Conservation (phyloP, 805 yeast genomes). For the Scheffersomyces stipitis region DNA sequence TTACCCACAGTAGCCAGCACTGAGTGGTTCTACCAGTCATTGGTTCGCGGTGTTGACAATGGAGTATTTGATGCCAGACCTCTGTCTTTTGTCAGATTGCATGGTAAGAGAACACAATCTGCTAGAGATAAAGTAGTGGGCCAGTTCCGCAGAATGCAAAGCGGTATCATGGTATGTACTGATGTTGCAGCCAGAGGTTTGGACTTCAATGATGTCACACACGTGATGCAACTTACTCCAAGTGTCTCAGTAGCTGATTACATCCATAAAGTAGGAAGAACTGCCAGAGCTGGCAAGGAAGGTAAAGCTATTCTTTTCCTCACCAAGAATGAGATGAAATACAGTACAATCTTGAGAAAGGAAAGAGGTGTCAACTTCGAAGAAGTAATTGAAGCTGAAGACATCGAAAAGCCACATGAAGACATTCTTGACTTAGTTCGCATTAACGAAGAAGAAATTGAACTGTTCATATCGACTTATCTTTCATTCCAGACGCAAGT, state of each 20-base stretch:
- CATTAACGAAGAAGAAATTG: slow-evolving; percentile 19
- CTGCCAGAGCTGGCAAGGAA: slow-evolving; percentile 85
- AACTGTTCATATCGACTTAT: slow-evolving; percentile 23
- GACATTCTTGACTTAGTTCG: slow-evolving; percentile 15
- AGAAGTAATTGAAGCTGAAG: slow-evolving; percentile 39
- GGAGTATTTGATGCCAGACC: slow-evolving; percentile 16
- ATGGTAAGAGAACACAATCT: slow-evolving; percentile 73
- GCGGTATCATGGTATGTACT: slow-evolving; percentile 73
- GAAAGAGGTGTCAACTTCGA: slow-evolving; percentile 56
- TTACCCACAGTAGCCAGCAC: slow-evolving; percentile 75
- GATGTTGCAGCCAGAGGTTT: slow-evolving; percentile 97
- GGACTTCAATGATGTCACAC: slow-evolving; percentile 87
- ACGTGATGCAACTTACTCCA: slow-evolving; percentile 82
- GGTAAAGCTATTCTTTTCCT: slow-evolving; percentile 71
- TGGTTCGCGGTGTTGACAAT: slow-evolving; percentile 9
- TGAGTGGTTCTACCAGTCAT: slow-evolving; percentile 47
- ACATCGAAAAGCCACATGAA: slow-evolving; percentile 31
- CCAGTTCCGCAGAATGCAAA: slow-evolving; percentile 46
- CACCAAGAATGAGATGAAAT: slow-evolving; percentile 57
- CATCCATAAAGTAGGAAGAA: slow-evolving; percentile 92
- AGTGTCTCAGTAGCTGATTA: slow-evolving; percentile 75
- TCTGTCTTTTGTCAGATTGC: slow-evolving; percentile 42
- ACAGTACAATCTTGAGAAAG: slow-evolving; percentile 46
- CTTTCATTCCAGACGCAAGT: slow-evolving; percentile 30
- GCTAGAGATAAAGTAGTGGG: slow-evolving; percentile 62